Base-by-base conservation (phyloP, 306 rosid genomes). In the Quercus parvula region DNA sequence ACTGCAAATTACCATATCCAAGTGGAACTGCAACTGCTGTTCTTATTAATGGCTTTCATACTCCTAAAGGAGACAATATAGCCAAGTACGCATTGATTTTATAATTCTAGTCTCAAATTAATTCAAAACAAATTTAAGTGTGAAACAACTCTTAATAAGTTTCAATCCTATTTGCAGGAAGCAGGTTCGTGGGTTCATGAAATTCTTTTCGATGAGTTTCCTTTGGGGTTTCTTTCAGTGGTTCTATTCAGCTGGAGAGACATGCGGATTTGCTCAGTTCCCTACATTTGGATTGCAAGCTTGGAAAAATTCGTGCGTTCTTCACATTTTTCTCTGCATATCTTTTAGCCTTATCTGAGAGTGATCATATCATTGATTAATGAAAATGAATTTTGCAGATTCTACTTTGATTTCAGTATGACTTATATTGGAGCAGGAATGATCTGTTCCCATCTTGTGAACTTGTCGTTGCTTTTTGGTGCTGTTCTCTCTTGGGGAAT, bases 1-100 rank as follows among this genome's bases (percentile, higher is more conserved):
- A 96, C 89, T 96, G 91, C 85, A 93, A 93, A 61, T 84, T 96
- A 75, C 30, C 93, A 6, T 96, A 93, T 81, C 99, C 99, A 22
- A 96, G 97, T 75, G 99, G 99, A 86, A 93, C 99, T 82, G 99
- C 99, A 35, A 96, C 99, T 74, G 99, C 98, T 70, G 94, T 96
- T 86, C 99, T 96, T 41, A 96, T 96, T 66, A 96, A 96, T 49
- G 98, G 98, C 33, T 96, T 96, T 78, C 99, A 96, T 76, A 96
- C 99, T 18, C 87, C 94, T 28, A 93, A 91, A 81, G 97, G 98
- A 79, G 94, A 96, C 87, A 76, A 78, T 31, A 86, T 73, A 88
- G 99, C 99, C 52, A 96, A 89, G 99, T 96, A 91, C 41, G 87
- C 54, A 74, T 79, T 30, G 15, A 18, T 84, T 85, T 52, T 35